phyloP scores from a whole-genome alignment of 208 protist genomes.

The Trypanosoma theileri region DNA sequence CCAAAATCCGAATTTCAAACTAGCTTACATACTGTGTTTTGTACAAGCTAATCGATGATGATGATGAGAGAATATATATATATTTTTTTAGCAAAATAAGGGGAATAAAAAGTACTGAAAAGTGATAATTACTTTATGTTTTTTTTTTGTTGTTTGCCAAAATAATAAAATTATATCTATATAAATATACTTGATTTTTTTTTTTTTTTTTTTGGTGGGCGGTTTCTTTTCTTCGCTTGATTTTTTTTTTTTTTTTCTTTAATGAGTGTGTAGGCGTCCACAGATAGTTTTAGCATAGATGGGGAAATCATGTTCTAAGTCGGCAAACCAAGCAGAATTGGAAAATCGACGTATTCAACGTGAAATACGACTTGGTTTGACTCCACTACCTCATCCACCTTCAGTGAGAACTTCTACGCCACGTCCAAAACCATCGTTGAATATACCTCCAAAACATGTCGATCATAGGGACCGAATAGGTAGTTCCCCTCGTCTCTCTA shows the following conservation, averaged over 20 bases:
- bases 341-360: constrained; percentile 29
- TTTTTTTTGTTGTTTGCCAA: constrained; percentile 10
- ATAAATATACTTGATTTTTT: neutral
- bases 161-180: neutral
- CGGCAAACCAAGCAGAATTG: constrained; percentile 19
- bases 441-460: neutral
- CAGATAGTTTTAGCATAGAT: neutral
- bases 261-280: neutral
- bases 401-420: neutral
- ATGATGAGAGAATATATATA: constrained; percentile 1
- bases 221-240: constrained; percentile 17
- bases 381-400: neutral
- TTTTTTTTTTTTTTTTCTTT: constrained; percentile 29
- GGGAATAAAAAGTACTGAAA: neutral
- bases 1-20: constrained; percentile 40
- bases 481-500: too few relatives aligned
- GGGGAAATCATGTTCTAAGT: constrained; percentile 25
- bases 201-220: constrained; percentile 4
- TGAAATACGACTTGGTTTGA: constrained; percentile 28
- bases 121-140: neutral
- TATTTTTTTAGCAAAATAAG: constrained; percentile 2
- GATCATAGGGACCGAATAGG: too few relatives aligned
- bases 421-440: neutral
- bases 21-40: constrained; percentile 88
- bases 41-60: constrained; percentile 18